Base-by-base conservation (phyloP, 345 rosid species). In the Hypericum perforatum region DNA sequence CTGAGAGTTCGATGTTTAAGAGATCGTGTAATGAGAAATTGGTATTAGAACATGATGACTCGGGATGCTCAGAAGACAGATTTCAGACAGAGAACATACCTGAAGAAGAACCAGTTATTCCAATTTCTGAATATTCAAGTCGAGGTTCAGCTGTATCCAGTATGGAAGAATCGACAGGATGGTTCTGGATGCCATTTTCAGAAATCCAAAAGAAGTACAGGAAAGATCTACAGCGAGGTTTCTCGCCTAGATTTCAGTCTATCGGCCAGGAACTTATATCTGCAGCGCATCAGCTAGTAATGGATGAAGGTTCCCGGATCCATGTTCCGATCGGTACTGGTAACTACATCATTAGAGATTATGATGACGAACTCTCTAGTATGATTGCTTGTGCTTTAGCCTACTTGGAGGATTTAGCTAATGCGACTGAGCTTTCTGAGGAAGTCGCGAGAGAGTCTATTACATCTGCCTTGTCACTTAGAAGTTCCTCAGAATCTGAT, bases 331-430 rank as follows among this genome's bases (percentile, higher is more conserved):
- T 88, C 44, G 77, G 69, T 47, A 71, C 63, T 37, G 76, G 77
- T 57, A 58, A 69, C 45, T 74, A 68, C 56, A 58, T 92, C 6
- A 76, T 92, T 62, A 83, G 91, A 8, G 97, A 88, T 68, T 79
- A 74, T 60, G 98, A 92, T 56, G 89, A 82, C 48, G 98, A 92
- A 70, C 75, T 89, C 63, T 88, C 98, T 7, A 92, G 97, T 66
- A 59, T 88, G 49, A 92, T 92, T 61, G 94, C 97, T 60, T 92
- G 95, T 49, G 94, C 94, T 7, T 63, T 92, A 70, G 75, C 85
- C 41, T 69, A 73, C 62, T 50, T 80, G 66, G 73, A 77, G 67
- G 76, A 74, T 57, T 38, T 42, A 39, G 58, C 77, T 43, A 45
- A 63, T 14, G 42, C 67, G 51, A 38, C 64, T 46, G 76, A 59